Percentiles rank a stretch among this genome's conserved stretches.
phyloP scores from a whole-genome alignment of 129 eudicot genomes.

The Calendula officinalis region DNA sequence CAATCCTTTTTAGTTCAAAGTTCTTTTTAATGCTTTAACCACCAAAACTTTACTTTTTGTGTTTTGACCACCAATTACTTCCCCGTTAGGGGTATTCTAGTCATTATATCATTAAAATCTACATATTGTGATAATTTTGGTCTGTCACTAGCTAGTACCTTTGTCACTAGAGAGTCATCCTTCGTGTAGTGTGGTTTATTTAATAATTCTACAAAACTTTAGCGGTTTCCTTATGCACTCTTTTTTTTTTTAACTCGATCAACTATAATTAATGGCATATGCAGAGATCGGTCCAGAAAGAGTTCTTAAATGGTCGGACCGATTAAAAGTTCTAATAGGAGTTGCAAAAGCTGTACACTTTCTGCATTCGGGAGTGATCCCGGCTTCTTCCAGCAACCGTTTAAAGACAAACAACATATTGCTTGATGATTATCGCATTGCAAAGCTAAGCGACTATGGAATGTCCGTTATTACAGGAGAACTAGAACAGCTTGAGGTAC shows the following conservation, averaged over 20 bases:
- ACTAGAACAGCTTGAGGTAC: conserved; percentile 56
- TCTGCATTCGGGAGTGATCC: conserved; percentile 74
- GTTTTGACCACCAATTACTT: too few species aligned
- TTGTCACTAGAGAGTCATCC: too few species aligned
- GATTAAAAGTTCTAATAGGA: conserved; percentile 70
- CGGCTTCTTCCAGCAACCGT: conserved; percentile 60
- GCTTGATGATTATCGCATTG: conserved; percentile 72
- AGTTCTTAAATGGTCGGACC: conserved; percentile 77
- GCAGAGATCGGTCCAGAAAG: conserved; percentile 58
- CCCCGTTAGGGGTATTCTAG: too few species aligned
- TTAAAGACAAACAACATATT: conserved; percentile 69
- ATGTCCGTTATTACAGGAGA: conserved; percentile 77
- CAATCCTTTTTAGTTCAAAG: too few species aligned
- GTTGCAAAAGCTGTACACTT: conserved; percentile 87
- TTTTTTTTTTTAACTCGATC: background rate
- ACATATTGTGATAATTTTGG: too few species aligned
- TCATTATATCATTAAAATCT: too few species aligned
- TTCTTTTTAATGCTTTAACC: too few species aligned
- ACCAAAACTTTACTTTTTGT: too few species aligned
- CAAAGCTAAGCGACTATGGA: conserved; percentile 85
- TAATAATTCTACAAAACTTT: background rate
- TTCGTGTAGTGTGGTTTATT: background rate
- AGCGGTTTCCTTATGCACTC: background rate
- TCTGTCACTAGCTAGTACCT: background rate
- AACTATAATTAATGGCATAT: conserved; percentile 1